Conservation (phyloP, 805 yeast genomes). For the Osmozyma mogii region DNA sequence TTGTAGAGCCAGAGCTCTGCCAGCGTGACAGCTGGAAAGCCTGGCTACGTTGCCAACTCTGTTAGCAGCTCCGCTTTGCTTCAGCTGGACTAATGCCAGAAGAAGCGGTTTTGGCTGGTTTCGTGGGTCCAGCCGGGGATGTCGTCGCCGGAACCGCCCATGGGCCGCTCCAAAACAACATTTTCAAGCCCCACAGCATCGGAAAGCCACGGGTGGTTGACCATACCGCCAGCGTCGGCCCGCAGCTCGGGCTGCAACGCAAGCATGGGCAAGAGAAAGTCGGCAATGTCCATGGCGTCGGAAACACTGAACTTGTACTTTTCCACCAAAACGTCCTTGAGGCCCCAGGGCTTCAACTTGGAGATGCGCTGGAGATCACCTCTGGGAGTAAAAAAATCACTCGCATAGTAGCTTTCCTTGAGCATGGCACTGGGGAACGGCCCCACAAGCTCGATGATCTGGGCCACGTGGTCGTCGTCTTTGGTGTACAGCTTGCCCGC, state of each 20-base stretch:
- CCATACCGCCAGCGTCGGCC: slow-evolving; percentile 95
- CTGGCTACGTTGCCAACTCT: no score
- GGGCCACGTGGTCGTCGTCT: slow-evolving; percentile 59
- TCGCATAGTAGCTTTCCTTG: slow-evolving; percentile 26
- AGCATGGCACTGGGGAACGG: slow-evolving; percentile 34
- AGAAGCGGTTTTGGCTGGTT: no score
- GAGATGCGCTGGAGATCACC: slow-evolving; percentile 37
- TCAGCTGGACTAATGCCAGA: no score
- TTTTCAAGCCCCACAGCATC: slow-evolving; percentile 74
- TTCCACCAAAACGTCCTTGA: slow-evolving; percentile 40
- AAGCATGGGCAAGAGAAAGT: slow-evolving; percentile 80
- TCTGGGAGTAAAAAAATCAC: slow-evolving; percentile 14
- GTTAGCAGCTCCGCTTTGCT: no score
- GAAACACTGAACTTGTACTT: slow-evolving; percentile 37
- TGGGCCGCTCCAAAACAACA: slow-evolving; percentile 61
- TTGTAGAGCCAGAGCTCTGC: no score
- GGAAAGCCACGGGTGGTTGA: slow-evolving; percentile 76
- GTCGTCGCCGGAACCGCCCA: slow-evolving; percentile 78
- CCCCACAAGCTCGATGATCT: slow-evolving; percentile 47
- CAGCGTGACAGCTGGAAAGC: no score
- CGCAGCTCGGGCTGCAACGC: slow-evolving; percentile 67
- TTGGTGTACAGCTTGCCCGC: slow-evolving; percentile 39
- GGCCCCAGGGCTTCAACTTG: slow-evolving; percentile 44
- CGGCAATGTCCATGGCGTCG: slow-evolving; percentile 49
- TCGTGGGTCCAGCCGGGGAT: slow-evolving; percentile 88